A percentile compares a stretch with the other conserved stretches of the same genome.
These are phyloP conservation scores for Lotus japonicus DNA, from an alignment of 306 rosid species.

Conservation along the genomic window DNA sequence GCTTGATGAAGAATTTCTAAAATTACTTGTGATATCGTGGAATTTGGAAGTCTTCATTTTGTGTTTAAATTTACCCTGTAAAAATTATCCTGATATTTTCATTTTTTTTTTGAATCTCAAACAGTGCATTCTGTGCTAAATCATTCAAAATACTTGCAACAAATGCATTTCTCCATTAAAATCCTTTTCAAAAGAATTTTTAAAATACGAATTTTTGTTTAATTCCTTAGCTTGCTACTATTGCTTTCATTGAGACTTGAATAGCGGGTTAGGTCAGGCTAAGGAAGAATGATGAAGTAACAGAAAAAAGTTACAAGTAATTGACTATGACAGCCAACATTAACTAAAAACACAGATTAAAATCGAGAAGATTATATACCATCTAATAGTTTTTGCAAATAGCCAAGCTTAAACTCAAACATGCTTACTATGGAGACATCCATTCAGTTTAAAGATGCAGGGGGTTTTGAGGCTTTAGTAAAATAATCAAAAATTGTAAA, in stretches of 20 bases:
- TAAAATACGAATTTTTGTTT: no score
- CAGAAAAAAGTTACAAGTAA: not conserved
- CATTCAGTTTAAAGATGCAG: constrained; percentile 90
- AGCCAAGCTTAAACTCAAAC: not conserved
- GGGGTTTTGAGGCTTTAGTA: constrained; percentile 87
- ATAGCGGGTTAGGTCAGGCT: not conserved
- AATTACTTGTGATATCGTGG: no score
- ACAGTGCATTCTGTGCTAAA: no score
- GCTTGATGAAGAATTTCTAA: no score
- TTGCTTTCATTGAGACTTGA: not conserved
- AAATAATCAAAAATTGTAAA: no score
- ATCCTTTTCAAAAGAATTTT: no score
- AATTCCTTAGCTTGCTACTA: no score
- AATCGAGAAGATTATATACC: not conserved
- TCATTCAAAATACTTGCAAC: no score
- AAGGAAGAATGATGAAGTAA: not conserved
- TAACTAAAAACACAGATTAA: not conserved
- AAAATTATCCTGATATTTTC: no score
- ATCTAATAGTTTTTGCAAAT: not conserved
- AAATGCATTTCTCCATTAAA: not conserved
- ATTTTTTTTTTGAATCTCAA: no score
- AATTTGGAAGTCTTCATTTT: no score
- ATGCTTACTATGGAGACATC: constrained; percentile 24
- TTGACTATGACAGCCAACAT: not conserved
- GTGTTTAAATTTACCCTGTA: no score